Percentiles rank a stretch among this genome's conserved stretches.
These are phyloP conservation scores for Ophiostoma australiae DNA, from an alignment of 2,329 filamentous ascomycete species.

Conservation along the genomic window DNA sequence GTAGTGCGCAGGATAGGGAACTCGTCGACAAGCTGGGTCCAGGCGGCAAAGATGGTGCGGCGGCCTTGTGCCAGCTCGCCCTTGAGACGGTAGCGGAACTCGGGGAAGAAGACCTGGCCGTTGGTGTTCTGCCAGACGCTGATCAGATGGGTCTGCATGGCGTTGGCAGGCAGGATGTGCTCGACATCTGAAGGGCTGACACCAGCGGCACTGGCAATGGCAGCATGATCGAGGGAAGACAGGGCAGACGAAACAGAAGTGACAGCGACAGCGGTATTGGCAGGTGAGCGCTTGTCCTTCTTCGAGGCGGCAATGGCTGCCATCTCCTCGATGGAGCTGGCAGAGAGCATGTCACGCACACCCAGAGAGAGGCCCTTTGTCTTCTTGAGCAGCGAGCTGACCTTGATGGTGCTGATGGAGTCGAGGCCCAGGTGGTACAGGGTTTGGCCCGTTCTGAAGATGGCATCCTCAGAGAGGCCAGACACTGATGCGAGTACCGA, in stretches of 20 bases:
- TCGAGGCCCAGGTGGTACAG: conserved; percentile 85
- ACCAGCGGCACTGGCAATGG: conserved; percentile 30
- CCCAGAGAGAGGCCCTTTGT: conserved; percentile 53
- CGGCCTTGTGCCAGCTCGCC: conserved; percentile 23
- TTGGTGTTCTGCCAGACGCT: conserved; percentile 65
- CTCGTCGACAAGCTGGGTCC: conserved; percentile 52
- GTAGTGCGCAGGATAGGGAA: conserved; percentile 63
- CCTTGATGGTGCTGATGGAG: conserved; percentile 87
- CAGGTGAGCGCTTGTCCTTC: not conserved
- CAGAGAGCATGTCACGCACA: conserved; percentile 66
- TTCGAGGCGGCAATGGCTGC: conserved; percentile 33
- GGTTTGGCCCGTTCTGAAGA: conserved; percentile 53
- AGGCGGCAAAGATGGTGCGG: conserved; percentile 51
- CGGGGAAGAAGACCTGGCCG: conserved; percentile 67
- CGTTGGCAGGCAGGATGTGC: conserved; percentile 60
- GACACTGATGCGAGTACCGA: conserved; percentile 55
- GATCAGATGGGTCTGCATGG: conserved; percentile 79
- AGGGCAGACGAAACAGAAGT: not conserved
- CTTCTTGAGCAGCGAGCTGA: conserved; percentile 64
- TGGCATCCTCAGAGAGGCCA: conserved; percentile 49
- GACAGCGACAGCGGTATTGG: not conserved
- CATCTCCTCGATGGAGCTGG: conserved; percentile 62
- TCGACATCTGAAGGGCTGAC: conserved; percentile 48
- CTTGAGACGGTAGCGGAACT: conserved; percentile 57
- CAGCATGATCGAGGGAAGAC: not conserved